phyloP scores from a whole-genome alignment of 2,329 filamentous ascomycete species.

The Ophiocordyceps sinensis region DNA sequence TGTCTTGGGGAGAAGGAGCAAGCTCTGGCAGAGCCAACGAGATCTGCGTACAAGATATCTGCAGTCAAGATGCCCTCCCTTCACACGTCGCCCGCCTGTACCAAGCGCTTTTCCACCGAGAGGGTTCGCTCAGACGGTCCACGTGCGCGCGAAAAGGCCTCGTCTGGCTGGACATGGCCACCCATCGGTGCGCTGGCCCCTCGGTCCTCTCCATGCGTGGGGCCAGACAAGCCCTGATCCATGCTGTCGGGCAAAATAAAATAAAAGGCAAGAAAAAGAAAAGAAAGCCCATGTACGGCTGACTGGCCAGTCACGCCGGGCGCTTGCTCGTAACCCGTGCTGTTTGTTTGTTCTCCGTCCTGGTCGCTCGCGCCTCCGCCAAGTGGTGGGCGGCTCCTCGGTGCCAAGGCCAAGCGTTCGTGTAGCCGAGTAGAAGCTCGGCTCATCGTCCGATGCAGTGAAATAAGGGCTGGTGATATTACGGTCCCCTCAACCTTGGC shows the following conservation, averaged over 20 bases:
- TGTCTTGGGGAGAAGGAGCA: background rate
- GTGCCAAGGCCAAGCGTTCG: conserved; percentile 8
- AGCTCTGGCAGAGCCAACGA: conserved; percentile 1
- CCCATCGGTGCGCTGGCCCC: background rate
- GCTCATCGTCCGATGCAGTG: conserved; percentile 25
- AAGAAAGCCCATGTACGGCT: conserved; percentile 3
- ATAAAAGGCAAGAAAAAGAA: conserved; percentile 5
- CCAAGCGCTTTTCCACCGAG: background rate
- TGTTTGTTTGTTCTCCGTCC: background rate
- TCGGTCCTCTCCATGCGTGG: background rate
- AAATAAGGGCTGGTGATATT: conserved; percentile 7
- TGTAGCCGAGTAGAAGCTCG: conserved; percentile 19
- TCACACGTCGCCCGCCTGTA: background rate
- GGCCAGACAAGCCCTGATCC: conserved; percentile 1
- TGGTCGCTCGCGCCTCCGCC: background rate
- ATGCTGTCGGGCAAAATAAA: conserved; percentile 2
- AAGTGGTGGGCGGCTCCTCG: background rate
- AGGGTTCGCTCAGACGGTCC: background rate
- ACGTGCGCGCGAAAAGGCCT: background rate
- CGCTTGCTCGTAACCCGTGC: conserved; percentile 4
- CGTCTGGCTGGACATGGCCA: background rate
- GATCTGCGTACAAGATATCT: conserved; percentile 5
- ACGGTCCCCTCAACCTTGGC: conserved; percentile 8
- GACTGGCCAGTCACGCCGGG: conserved; percentile 1
- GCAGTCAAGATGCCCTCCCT: conserved; percentile 2